Evolutionary conservation across 805 yeast genomes (phyloP).

Genomic region (Pichia californica): DNA sequence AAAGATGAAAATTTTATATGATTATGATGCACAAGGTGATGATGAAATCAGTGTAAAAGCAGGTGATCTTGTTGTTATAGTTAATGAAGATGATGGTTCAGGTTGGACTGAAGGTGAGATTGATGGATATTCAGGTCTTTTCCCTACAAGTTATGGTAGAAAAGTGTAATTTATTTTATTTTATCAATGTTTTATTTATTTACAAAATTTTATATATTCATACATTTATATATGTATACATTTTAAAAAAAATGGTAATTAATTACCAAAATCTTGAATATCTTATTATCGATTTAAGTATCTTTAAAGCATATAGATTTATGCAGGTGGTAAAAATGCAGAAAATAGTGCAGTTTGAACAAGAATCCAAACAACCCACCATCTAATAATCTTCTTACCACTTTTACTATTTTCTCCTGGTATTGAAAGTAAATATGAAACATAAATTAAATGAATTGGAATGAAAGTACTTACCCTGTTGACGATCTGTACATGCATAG

Average conservation of each 20-base stretch:
- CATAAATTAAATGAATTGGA: constrained; percentile 72
- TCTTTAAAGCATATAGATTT: too few relatives aligned
- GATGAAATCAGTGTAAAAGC: constrained; percentile 68
- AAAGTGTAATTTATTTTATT: constrained; percentile 10
- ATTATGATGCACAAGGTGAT: constrained; percentile 68
- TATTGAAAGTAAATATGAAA: constrained; percentile 30
- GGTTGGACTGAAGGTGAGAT: constrained; percentile 96
- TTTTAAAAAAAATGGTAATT: too few relatives aligned
- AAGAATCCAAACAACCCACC: constrained; percentile 54
- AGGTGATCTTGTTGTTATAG: constrained; percentile 68
- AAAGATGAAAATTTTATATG: constrained; percentile 65
- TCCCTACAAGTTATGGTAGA: constrained; percentile 73
- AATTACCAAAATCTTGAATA: too few relatives aligned
- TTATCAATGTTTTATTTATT: too few relatives aligned
- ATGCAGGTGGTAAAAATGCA: constrained; percentile 88
- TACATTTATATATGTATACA: not conserved
- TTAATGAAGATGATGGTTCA: constrained; percentile 66
- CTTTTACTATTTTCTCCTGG: not conserved
- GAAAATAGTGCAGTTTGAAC: constrained; percentile 67
- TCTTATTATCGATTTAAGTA: too few relatives aligned
- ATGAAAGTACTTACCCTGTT: constrained; percentile 72
- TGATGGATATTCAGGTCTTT: constrained; percentile 57
- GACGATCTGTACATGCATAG: constrained; percentile 83
- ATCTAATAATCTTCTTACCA: constrained; percentile 28
- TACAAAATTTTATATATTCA: not conserved